Percentiles rank a stretch among this genome's conserved stretches.
These are phyloP conservation scores for Mortierella claussenii DNA, from an alignment of 192 early-diverging fungal species.

Conservation along the genomic window DNA sequence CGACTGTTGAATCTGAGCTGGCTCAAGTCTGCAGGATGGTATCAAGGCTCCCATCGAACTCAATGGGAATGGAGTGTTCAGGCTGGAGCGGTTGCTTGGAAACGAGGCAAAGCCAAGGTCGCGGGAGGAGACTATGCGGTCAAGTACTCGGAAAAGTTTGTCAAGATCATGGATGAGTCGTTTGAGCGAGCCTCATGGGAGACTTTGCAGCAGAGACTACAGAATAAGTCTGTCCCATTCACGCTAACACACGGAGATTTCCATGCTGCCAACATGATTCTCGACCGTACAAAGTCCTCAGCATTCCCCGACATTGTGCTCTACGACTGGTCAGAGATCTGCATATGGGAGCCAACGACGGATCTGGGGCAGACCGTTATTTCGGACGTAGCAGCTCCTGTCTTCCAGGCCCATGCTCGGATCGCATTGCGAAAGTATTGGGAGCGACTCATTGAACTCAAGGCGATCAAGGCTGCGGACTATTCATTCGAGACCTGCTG, in stretches of 20 bases:
- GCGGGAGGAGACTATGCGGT: conserved; percentile 12
- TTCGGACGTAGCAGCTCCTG: conserved; percentile 22
- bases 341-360: conserved; percentile 42
- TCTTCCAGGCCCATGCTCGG: conserved; percentile 28
- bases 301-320: conserved; percentile 10
- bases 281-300: conserved; percentile 12
- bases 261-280: conserved; percentile 33
- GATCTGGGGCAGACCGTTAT: conserved; percentile 40
- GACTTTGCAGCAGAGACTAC: conserved; percentile 15
- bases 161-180: conserved; percentile 28
- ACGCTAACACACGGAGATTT: conserved; percentile 31
- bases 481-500: conserved; percentile 38
- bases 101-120: conserved; percentile 13
- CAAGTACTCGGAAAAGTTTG: conserved; percentile 36
- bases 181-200: conserved; percentile 36
- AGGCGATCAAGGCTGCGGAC: conserved; percentile 7
- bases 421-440: conserved; percentile 24
- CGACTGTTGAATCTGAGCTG: conserved; percentile 6
- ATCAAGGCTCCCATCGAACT: conserved; percentile 7
- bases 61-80: conserved; percentile 31
- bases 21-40: conserved; percentile 31
- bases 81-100: conserved; percentile 12
- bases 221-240: conserved; percentile 24
- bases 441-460: conserved; percentile 24
- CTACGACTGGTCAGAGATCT: conserved; percentile 40